A percentile compares a stretch with the other conserved stretches of the same genome.
Conservation (phyloP, 1,139 yeast species). For the Meyerozyma carpophila region DNA sequence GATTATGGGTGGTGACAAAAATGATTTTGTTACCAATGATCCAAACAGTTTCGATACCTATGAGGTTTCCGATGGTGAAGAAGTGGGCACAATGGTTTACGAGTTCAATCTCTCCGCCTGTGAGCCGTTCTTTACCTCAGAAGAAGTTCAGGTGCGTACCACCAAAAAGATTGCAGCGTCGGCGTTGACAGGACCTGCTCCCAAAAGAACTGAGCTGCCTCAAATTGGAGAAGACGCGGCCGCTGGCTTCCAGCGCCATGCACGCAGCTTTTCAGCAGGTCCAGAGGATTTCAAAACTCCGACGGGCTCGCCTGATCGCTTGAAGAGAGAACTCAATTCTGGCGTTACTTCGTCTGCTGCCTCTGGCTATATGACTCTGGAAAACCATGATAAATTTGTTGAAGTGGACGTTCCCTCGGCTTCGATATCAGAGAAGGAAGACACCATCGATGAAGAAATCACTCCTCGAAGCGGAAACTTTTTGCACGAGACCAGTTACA, state of each 20-base stretch:
- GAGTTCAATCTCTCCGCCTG: conserved; percentile 49
- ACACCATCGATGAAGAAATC: conserved; percentile 12
- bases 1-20: conserved; percentile 90
- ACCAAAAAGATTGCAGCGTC: conserved; percentile 11
- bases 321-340: conserved; percentile 1
- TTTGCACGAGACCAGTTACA: neutral
- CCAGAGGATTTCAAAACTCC: conserved; percentile 43
- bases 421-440: conserved; percentile 17
- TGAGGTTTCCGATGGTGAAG: conserved; percentile 47
- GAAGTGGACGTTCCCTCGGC: conserved; percentile 24
- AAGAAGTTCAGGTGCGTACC: conserved; percentile 6
- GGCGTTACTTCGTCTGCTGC: conserved; percentile 6
- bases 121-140: conserved; percentile 22
- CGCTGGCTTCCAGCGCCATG: conserved; percentile 26
- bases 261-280: conserved; percentile 36
- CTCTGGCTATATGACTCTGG: conserved; percentile 2
- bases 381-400: conserved; percentile 19
- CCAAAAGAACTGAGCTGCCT: conserved; percentile 11
- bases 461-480: conserved; percentile 1
- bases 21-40: conserved; percentile 44
- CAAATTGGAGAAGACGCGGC: conserved; percentile 9
- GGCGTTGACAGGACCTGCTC: conserved; percentile 10
- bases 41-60: conserved; percentile 40
- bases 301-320: conserved; percentile 29
- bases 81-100: conserved; percentile 53